phyloP scores from a whole-genome alignment of 2,329 filamentous ascomycete species.

The Trichoderma sp. region DNA sequence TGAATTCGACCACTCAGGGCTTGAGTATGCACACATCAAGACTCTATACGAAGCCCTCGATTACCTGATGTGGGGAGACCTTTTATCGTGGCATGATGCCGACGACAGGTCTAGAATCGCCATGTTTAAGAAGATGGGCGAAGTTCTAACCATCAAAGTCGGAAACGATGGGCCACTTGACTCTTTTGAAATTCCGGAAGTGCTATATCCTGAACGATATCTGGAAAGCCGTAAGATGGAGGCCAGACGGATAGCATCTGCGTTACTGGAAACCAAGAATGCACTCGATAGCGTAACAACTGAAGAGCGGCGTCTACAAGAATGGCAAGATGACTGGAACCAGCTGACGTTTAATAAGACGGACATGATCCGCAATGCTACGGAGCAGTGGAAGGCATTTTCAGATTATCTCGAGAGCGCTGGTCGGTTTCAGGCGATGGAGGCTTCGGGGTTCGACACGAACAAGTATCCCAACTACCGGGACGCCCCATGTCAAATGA shows the following conservation, averaged over 20 bases:
- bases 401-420: slow-evolving; percentile 39
- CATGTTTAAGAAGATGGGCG: slow-evolving; percentile 47
- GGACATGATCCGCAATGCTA: slow-evolving; percentile 34
- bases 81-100: slow-evolving; percentile 40
- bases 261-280: slow-evolving; percentile 37
- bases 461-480: slow-evolving; percentile 42
- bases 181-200: slow-evolving; percentile 51
- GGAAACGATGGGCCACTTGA: slow-evolving; percentile 44
- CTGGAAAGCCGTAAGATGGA: slow-evolving; percentile 47
- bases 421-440: slow-evolving; percentile 40
- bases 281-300: slow-evolving; percentile 29
- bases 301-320: slow-evolving; percentile 32
- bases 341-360: slow-evolving; percentile 33
- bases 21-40: slow-evolving; percentile 41
- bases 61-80: slow-evolving; percentile 50
- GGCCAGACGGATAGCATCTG: slow-evolving; percentile 47
- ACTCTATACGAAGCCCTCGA: slow-evolving; percentile 52
- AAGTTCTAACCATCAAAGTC: slow-evolving; percentile 53
- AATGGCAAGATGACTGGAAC: slow-evolving; percentile 33
- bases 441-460: slow-evolving; percentile 41
- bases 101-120: slow-evolving; percentile 44
- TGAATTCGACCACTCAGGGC: slow-evolving; percentile 41
- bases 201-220: slow-evolving; percentile 59
- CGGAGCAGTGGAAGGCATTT: slow-evolving; percentile 37
- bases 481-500: slow-evolving; percentile 40